These are phyloP conservation scores for Fusarium fujikuroi DNA, from an alignment of 2,329 filamentous ascomycete species.

Conservation along the genomic window DNA sequence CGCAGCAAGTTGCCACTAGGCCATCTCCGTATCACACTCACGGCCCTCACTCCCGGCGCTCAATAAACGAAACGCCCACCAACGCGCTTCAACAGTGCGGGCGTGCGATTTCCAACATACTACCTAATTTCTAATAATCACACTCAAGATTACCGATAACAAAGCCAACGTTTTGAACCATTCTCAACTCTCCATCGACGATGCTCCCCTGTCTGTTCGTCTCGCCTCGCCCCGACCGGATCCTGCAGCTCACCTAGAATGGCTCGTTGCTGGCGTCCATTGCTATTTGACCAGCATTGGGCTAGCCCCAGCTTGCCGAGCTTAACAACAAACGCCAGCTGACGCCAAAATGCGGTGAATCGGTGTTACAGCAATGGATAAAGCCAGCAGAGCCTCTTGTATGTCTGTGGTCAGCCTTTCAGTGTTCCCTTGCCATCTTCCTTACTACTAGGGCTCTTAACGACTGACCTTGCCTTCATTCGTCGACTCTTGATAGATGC, in stretches of 20 bases:
- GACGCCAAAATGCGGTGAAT: slow-evolving; percentile 48
- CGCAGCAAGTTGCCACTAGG: slow-evolving; percentile 18
- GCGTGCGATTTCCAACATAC: background rate
- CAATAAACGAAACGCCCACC: background rate
- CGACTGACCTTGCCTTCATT: slow-evolving; percentile 32
- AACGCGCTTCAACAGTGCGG: background rate
- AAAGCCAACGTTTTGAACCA: background rate
- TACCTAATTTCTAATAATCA: background rate
- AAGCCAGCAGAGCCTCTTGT: slow-evolving; percentile 34
- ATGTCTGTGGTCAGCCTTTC: slow-evolving; percentile 14
- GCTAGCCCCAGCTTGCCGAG: slow-evolving; percentile 36
- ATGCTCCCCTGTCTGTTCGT: slow-evolving; percentile 29
- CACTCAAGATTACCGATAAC: background rate
- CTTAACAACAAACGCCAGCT: slow-evolving; percentile 36
- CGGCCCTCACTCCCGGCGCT: slow-evolving; percentile 8
- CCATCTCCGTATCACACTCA: slow-evolving; percentile 16
- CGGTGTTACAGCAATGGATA: slow-evolving; percentile 25
- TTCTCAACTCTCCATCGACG: slow-evolving; percentile 1
- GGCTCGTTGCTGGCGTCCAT: slow-evolving; percentile 28
- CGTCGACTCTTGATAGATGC: slow-evolving; percentile 36
- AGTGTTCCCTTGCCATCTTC: slow-evolving; percentile 13
- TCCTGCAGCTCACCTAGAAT: slow-evolving; percentile 43
- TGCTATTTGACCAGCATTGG: slow-evolving; percentile 34
- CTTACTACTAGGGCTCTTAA: slow-evolving; percentile 29
- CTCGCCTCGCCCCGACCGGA: slow-evolving; percentile 32